These are phyloP conservation scores for Wickerhamomyces chambardii DNA, from an alignment of 805 yeast species.

Conservation along the genomic window DNA sequence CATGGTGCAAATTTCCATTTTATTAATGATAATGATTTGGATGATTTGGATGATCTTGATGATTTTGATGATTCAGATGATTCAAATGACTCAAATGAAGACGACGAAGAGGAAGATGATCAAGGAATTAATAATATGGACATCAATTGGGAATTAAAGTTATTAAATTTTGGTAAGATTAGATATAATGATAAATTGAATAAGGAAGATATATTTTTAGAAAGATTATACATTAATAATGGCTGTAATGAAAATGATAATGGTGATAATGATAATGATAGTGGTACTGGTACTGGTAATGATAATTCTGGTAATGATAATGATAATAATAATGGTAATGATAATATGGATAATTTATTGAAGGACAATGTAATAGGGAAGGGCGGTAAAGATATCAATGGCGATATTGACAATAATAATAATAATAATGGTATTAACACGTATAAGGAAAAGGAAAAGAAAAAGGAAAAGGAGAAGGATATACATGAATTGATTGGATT, in stretches of 20 bases:
- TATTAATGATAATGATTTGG: slow-evolving; percentile 4
- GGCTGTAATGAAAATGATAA: too few relatives aligned
- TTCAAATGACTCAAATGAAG: slow-evolving; percentile 11
- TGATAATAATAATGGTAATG: too few relatives aligned
- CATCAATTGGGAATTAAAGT: slow-evolving; percentile 35
- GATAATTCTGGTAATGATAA: too few relatives aligned
- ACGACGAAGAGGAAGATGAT: slow-evolving; percentile 11
- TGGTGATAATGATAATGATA: slow-evolving; percentile 36
- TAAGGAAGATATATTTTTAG: slow-evolving; percentile 42
- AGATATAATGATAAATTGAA: slow-evolving; percentile 36
- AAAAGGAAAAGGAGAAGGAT: too few relatives aligned
- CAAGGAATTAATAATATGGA: too few relatives aligned
- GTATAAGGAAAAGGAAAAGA: too few relatives aligned
- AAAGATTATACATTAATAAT: slow-evolving; percentile 52
- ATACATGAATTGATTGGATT: slow-evolving; percentile 67
- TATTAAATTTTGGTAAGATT: slow-evolving; percentile 31
- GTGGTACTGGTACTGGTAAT: too few relatives aligned
- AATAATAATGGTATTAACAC: too few relatives aligned
- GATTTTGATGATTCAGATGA: slow-evolving; percentile 10
- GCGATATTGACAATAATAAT: too few relatives aligned
- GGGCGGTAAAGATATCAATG: too few relatives aligned
- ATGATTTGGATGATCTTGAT: slow-evolving; percentile 10
- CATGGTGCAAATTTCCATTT: slow-evolving; percentile 3
- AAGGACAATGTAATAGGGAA: too few relatives aligned
- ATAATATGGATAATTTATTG: too few relatives aligned